Evolutionary conservation across 352 stramenopile genomes (phyloP), one percentile per base, ranked within the genome.

Genomic region (Pythium dissimile): DNA sequence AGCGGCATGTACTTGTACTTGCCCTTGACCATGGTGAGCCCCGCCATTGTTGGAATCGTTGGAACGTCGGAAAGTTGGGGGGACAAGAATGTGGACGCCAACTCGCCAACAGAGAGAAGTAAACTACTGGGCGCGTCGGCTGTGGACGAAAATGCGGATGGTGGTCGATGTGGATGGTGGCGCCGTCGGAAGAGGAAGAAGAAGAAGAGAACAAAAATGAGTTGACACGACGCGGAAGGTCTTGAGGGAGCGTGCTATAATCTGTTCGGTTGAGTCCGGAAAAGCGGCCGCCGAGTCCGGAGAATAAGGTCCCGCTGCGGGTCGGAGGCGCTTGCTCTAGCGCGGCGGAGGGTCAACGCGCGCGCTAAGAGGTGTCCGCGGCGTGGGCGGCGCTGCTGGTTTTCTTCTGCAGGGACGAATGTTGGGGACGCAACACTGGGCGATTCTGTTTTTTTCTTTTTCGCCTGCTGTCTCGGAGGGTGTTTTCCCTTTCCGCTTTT

Each of bases 1-100:
- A 94, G 69, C 44, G 85, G 85, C 82, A 94, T 89, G 65, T 92
- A 92, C 70, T 94, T 94, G 76, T 70, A 66, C 62, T 70, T 70
- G 55, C 39, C 47, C 49, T 62, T 64, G 43, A 64, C 35, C 61
- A 69, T 69, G 28, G 61, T 57, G 49, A 68, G 59, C 5, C 32
- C 38, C 26, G 62, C 54, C 61, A 68, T 68, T n/a, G n/a, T n/a
- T n/a, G n/a, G n/a, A n/a, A n/a, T n/a, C n/a, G n/a, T n/a, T n/a
- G n/a, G n/a, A n/a, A n/a, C n/a, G 30, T 39, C 62, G 43, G 2
- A 32, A 41, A 16, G 5, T 30, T 10, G 16, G 15, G 24, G 27
- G 11, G 41, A 28, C 45, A 38, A 53, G 45, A 35, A 43, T 16
- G 35, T 10, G 20, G 42, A 34, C 21, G 43, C 23, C 15, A 37